A percentile compares a stretch with the other conserved stretches of the same genome.
Conservation (phyloP, 257 asterid genomes). For the Plantago ovata region DNA sequence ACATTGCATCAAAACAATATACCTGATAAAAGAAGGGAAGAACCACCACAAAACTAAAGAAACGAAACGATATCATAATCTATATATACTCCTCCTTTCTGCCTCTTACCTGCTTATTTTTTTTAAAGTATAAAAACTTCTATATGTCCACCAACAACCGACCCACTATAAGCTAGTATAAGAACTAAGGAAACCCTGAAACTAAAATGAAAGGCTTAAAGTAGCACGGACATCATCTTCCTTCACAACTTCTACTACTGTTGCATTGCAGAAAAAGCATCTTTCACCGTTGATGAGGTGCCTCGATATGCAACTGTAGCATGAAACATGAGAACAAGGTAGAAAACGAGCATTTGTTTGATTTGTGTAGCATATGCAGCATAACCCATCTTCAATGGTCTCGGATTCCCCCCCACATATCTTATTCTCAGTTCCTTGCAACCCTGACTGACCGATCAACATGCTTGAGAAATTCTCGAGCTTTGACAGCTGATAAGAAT, state of each 20-base stretch:
- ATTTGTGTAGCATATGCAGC: conserved; percentile 86
- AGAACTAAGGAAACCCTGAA: conserved; percentile 6
- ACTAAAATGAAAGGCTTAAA: conserved; percentile 9
- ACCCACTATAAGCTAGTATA: conserved; percentile 4
- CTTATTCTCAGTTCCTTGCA: conserved; percentile 38
- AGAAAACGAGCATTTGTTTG: conserved; percentile 50
- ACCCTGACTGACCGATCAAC: conserved; percentile 47
- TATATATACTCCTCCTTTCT: neutral
- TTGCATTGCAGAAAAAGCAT: conserved; percentile 91
- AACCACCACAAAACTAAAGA: conserved; percentile 18
- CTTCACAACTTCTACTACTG: conserved; percentile 47
- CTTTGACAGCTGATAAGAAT: conserved; percentile 45
- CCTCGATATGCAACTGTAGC: conserved; percentile 85
- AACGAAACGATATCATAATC: too few species aligned
- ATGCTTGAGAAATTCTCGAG: conserved; percentile 66
- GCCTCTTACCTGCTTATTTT: conserved; percentile 12
- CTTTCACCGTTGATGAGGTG: conserved; percentile 84
- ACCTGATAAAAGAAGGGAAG: conserved; percentile 11
- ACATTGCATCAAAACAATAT: conserved; percentile 6
- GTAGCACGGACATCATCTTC: conserved; percentile 24
- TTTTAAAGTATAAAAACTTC: conserved; percentile 15
- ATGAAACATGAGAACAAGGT: conserved; percentile 78
- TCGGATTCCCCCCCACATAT: conserved; percentile 37
- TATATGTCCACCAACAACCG: conserved; percentile 18
- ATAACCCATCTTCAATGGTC: conserved; percentile 37